Evolutionary conservation across 768 basidiomycete species (phyloP).

Genomic region (Russula earlei): DNA sequence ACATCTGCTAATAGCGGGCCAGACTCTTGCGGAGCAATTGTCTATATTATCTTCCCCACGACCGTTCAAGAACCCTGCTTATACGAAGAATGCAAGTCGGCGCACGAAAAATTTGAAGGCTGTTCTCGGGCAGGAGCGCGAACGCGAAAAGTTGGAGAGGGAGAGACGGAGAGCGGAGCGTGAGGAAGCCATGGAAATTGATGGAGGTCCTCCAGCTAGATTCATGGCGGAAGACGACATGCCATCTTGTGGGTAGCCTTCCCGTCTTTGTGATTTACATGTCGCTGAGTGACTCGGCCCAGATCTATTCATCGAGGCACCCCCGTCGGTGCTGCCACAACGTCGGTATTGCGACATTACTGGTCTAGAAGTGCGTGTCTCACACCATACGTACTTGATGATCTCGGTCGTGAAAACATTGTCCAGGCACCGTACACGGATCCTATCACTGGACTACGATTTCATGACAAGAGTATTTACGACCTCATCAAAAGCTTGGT

Average conservation of each 20-base stretch:
- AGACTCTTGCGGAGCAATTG: constrained; percentile 67
- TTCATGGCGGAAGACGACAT: constrained; percentile 44
- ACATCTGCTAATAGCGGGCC: neutral
- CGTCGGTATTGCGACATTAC: constrained; percentile 81
- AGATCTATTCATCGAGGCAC: constrained; percentile 80
- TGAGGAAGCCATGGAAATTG: constrained; percentile 47
- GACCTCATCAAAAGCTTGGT: constrained; percentile 72
- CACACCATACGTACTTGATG: neutral
- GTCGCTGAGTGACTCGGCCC: neutral
- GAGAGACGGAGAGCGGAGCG: constrained; percentile 46
- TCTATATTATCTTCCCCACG: constrained; percentile 62
- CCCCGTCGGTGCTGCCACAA: constrained; percentile 70
- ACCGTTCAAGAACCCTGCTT: constrained; percentile 70
- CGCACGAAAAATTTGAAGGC: constrained; percentile 75
- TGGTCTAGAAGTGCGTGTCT: constrained; percentile 59
- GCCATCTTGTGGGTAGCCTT: constrained; percentile 52
- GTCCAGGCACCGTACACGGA: constrained; percentile 73
- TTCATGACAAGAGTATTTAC: constrained; percentile 83
- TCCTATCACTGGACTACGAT: constrained; percentile 68
- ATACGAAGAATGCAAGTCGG: constrained; percentile 60
- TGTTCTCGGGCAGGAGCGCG: constrained; percentile 69
- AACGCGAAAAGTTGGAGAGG: constrained; percentile 60
- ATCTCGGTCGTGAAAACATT: neutral
- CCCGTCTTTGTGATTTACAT: neutral
- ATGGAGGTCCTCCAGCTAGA: constrained; percentile 29